Conservation (phyloP, 2,329 filamentous ascomycete genomes). For the Pyricularia sp. region DNA sequence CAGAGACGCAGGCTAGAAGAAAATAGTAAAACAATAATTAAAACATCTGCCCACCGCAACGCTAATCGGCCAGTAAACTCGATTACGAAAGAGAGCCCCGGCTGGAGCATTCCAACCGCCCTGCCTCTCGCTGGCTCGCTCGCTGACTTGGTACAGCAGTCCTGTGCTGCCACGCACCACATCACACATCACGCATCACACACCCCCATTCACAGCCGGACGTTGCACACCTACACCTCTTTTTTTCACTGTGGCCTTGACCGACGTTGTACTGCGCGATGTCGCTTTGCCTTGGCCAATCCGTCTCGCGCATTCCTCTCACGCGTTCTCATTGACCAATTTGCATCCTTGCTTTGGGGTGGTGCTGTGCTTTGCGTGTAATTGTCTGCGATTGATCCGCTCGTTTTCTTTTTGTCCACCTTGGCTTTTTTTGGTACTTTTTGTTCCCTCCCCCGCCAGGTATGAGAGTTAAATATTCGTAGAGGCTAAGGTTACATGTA, state of each 20-base stretch:
- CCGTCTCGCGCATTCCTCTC: neutral
- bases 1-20: neutral
- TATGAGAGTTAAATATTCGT: neutral
- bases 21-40: neutral
- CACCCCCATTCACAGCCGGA: neutral
- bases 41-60: neutral
- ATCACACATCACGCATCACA: neutral
- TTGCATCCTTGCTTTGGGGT: neutral
- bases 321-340: neutral
- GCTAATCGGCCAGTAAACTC: neutral
- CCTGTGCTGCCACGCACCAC: neutral
- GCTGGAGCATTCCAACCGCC: neutral
- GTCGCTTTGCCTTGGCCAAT: neutral
- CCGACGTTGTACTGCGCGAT: neutral
- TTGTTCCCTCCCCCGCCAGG: neutral
- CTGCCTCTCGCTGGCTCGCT: neutral
- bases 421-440: neutral
- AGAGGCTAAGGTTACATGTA: neutral
- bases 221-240: neutral
- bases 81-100: neutral
- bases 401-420: neutral
- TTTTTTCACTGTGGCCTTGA: neutral
- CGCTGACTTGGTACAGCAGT: neutral
- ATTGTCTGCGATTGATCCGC: neutral
- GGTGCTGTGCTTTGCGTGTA: neutral